Percentiles rank a stretch among this genome's conserved stretches.
Evolutionary conservation across 2,329 filamentous ascomycete species (phyloP).

Genomic region (Pseudophaeomoniella oleicola): DNA sequence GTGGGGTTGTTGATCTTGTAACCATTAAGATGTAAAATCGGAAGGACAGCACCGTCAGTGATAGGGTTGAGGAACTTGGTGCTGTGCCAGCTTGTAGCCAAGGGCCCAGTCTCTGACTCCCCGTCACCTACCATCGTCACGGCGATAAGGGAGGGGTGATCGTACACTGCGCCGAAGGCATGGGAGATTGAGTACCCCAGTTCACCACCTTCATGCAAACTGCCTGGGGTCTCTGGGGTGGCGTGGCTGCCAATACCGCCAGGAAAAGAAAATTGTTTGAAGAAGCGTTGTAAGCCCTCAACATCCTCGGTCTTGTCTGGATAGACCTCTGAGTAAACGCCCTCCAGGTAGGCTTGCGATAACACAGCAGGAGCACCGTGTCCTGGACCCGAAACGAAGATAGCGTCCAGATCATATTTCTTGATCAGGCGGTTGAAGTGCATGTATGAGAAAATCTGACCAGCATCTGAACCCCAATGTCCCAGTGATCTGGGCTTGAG

Average conservation of each 20-base stretch:
- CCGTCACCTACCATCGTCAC: slow-evolving; percentile 69
- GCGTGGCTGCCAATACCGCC: slow-evolving; percentile 66
- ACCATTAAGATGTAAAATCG: slow-evolving; percentile 64
- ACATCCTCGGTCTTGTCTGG: slow-evolving; percentile 56
- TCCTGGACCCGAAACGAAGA: slow-evolving; percentile 64
- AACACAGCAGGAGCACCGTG: slow-evolving; percentile 65
- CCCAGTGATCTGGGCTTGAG: slow-evolving; percentile 61
- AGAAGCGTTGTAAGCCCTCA: slow-evolving; percentile 59
- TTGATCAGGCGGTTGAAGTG: slow-evolving; percentile 73
- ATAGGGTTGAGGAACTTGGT: slow-evolving; percentile 72
- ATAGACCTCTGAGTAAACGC: slow-evolving; percentile 64
- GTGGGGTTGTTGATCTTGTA: slow-evolving; percentile 80
- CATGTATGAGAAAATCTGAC: slow-evolving; percentile 68
- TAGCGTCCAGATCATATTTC: slow-evolving; percentile 58
- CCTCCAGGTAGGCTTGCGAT: slow-evolving; percentile 63
- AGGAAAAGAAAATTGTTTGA: slow-evolving; percentile 73
- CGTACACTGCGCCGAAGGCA: slow-evolving; percentile 63
- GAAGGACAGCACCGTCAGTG: slow-evolving; percentile 61
- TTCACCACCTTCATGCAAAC: slow-evolving; percentile 66
- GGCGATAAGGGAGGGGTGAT: slow-evolving; percentile 59
- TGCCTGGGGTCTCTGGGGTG: slow-evolving; percentile 64
- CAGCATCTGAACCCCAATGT: slow-evolving; percentile 69
- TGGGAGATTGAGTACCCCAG: slow-evolving; percentile 70
- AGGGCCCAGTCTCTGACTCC: slow-evolving; percentile 65
- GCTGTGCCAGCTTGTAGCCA: slow-evolving; percentile 69